Percentiles rank a stretch among this genome's conserved stretches.
Conservation (phyloP, 2,329 filamentous ascomycete genomes). For the Coniella lustricola region DNA sequence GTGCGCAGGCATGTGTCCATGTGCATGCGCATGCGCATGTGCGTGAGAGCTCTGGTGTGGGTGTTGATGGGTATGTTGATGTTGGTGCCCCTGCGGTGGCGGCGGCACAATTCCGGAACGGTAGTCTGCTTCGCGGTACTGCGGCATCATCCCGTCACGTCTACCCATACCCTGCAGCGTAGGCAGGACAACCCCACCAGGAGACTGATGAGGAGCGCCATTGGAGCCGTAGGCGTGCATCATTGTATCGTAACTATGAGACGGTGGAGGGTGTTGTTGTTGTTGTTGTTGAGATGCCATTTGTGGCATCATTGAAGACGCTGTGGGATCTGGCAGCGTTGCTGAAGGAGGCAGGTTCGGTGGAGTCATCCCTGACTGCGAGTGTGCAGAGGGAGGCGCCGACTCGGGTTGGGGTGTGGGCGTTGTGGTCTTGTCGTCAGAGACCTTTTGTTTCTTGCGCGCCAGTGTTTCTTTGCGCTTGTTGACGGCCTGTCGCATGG, state of each 20-base stretch:
- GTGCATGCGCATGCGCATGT: no score
- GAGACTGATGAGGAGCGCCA: not conserved
- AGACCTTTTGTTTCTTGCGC: constrained; percentile 40
- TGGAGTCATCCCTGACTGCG: not conserved
- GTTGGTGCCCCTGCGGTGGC: not conserved
- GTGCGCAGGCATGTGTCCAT: no score
- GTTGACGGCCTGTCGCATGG: constrained; percentile 53
- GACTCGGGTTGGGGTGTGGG: constrained; percentile 12
- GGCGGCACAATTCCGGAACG: not conserved
- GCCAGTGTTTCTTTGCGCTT: constrained; percentile 55
- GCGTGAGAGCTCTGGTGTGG: no score
- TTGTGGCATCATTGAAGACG: not conserved
- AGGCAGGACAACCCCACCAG: not conserved
- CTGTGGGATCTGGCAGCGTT: not conserved
- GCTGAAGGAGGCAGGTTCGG: not conserved
- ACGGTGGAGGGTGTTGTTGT: not conserved
- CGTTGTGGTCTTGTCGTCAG: constrained; percentile 12
- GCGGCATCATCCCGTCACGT: not conserved
- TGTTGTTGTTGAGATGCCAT: not conserved
- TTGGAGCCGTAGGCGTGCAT: not conserved
- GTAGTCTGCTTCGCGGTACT: not conserved
- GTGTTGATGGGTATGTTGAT: no score
- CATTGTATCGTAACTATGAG: constrained; percentile 4
- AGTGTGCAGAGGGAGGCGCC: constrained; percentile 10
- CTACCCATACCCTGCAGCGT: not conserved